A percentile compares a stretch with the other conserved stretches of the same genome.
Conservation (phyloP, 2,329 filamentous ascomycete genomes). For the Boeremia exigua region DNA sequence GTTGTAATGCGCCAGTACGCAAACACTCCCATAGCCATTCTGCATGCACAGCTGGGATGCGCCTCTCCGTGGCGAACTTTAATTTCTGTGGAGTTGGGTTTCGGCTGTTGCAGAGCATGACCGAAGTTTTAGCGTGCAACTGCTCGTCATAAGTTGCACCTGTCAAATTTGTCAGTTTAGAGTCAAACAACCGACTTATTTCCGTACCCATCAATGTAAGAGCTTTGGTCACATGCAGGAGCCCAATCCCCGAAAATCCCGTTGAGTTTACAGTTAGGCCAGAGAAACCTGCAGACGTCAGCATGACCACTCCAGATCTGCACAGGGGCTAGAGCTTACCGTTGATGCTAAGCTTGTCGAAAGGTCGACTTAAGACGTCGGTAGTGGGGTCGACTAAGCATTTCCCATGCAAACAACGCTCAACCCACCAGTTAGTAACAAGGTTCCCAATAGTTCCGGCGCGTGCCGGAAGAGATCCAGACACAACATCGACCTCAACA, state of each 20-base stretch:
- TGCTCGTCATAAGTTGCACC: conserved; percentile 81
- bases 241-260: conserved; percentile 81
- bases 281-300: conserved; percentile 63
- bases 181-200: conserved; percentile 4
- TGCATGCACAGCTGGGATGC: conserved; percentile 78
- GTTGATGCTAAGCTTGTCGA: conserved; percentile 71
- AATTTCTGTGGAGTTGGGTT: conserved; percentile 75
- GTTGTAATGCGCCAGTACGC: conserved; percentile 55
- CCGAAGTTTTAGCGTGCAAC: conserved; percentile 72
- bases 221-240: conserved; percentile 81
- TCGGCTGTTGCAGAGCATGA: conserved; percentile 74
- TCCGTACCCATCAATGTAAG: conserved; percentile 71
- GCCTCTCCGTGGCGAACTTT: conserved; percentile 74
- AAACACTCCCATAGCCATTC: conserved; percentile 90
- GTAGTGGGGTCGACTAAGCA: conserved; percentile 70
- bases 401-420: conserved; percentile 83
- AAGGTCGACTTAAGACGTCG: conserved; percentile 78
- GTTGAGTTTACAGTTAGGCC: conserved; percentile 78
- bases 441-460: conserved; percentile 43
- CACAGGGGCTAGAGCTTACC: conserved; percentile 44
- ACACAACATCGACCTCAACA: conserved; percentile 42
- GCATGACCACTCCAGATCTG: conserved; percentile 13
- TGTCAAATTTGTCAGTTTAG: conserved; percentile 33
- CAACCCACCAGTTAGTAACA: conserved; percentile 93
- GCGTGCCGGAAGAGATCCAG: conserved; percentile 35